Percentiles rank a stretch among this genome's conserved stretches.
phyloP scores from a whole-genome alignment of 2,329 filamentous ascomycete species.

The Venturiaceae sp. region DNA sequence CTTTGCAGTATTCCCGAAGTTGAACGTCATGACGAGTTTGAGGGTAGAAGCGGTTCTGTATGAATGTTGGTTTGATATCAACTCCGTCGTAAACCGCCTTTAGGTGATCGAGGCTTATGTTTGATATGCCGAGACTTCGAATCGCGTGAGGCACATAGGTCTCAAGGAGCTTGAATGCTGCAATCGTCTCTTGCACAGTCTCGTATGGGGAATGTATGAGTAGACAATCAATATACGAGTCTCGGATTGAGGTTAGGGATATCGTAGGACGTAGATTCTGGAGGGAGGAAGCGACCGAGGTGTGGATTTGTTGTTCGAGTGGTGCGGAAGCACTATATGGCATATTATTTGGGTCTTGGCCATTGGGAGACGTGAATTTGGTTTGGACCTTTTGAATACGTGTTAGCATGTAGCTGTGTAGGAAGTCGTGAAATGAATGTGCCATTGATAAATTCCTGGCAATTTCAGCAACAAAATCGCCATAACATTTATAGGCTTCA shows the following conservation, averaged over 20 bases:
- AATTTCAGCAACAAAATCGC: too few species aligned
- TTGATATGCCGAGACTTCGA: constrained; percentile 65
- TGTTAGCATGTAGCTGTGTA: too few species aligned
- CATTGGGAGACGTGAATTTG: constrained; percentile 62
- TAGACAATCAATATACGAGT: constrained; percentile 46
- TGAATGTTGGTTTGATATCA: constrained; percentile 47
- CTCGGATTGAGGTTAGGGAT: constrained; percentile 25
- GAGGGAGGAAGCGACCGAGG: constrained; percentile 59
- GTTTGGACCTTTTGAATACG: constrained; percentile 63
- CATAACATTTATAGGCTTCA: too few species aligned
- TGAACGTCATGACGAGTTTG: constrained; percentile 49
- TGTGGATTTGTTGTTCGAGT: constrained; percentile 54
- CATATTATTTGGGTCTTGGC: constrained; percentile 50
- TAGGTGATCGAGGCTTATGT: constrained; percentile 52
- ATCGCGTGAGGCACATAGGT: constrained; percentile 56
- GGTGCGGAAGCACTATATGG: constrained; percentile 53
- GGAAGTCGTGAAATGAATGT: too few species aligned
- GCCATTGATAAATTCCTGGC: too few species aligned
- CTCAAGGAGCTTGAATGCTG: constrained; percentile 58
- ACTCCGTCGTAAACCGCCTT: constrained; percentile 38
- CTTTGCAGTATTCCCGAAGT: constrained; percentile 47
- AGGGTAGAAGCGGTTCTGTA: constrained; percentile 67
- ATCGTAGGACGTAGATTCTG: constrained; percentile 40
- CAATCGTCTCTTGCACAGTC: constrained; percentile 42
- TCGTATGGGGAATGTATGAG: constrained; percentile 49